These are phyloP conservation scores for Babesia gibsoni DNA, from an alignment of 169 alveolate genomes.

Conservation along the genomic window DNA sequence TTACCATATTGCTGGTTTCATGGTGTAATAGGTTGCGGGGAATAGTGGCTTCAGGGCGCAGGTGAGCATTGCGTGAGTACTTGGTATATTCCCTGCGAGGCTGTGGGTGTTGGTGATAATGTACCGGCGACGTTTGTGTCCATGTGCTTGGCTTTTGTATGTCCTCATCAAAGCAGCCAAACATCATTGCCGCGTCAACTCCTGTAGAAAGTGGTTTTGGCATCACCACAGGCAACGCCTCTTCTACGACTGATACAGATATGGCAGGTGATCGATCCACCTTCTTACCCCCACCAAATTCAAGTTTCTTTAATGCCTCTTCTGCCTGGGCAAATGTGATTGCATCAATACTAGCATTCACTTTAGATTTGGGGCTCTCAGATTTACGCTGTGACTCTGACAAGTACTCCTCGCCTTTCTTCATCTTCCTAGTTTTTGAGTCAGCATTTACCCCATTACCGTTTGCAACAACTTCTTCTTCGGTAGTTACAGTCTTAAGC, in stretches of 20 bases:
- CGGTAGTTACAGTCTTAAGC: conserved; percentile 14
- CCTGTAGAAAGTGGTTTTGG: conserved; percentile 32
- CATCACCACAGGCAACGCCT: conserved; percentile 51
- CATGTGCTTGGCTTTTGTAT: neutral
- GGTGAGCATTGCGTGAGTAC: conserved; percentile 5
- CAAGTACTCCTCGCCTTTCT: neutral
- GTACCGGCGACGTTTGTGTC: neutral
- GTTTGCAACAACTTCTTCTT: neutral
- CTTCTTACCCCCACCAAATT: neutral
- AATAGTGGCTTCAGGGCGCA: neutral
- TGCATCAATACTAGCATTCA: neutral
- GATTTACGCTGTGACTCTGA: neutral
- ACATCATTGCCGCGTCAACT: conserved; percentile 25
- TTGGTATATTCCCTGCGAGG: neutral
- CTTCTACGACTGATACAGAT: neutral
- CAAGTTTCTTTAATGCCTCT: conserved; percentile 23
- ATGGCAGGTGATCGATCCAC: neutral
- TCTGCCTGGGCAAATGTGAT: conserved; percentile 27
- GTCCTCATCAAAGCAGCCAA: conserved; percentile 55
- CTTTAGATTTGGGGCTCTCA: neutral
- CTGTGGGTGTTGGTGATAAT: neutral
- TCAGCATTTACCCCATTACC: neutral
- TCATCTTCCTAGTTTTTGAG: neutral
- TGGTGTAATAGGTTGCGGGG: neutral
- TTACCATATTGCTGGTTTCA: neutral